phyloP scores from a whole-genome alignment of 108 stramenopile species.

The Craspedostauros australis region DNA sequence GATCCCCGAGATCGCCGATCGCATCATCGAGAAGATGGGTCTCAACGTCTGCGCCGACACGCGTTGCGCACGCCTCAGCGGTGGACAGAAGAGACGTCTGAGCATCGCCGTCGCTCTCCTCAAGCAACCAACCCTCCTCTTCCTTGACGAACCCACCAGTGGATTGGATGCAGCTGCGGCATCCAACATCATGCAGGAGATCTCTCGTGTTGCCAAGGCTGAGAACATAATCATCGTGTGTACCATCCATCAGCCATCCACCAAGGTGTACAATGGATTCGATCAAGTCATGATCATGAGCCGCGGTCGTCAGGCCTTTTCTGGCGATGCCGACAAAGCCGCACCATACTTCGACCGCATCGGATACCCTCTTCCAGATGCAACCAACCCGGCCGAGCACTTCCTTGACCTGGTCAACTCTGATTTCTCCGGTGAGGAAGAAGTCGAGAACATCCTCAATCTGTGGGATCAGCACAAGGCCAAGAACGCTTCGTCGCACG shows the following conservation, averaged over 20 bases:
- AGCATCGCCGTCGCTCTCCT: slow-evolving; percentile 74
- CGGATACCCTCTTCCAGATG: slow-evolving; percentile 15
- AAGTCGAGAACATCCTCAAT: slow-evolving; percentile 12
- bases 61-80: slow-evolving; percentile 51
- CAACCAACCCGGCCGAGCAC: slow-evolving; percentile 32
- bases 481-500: not conserved
- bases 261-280: slow-evolving; percentile 35
- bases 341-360: slow-evolving; percentile 21
- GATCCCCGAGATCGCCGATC: too few relatives aligned
- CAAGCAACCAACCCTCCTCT: slow-evolving; percentile 42
- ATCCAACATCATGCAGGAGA: slow-evolving; percentile 5
- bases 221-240: slow-evolving; percentile 25
- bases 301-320: slow-evolving; percentile 32
- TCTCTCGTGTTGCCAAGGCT: slow-evolving; percentile 23
- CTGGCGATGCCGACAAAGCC: slow-evolving; percentile 8
- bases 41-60: too few relatives aligned
- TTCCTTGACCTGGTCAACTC: slow-evolving; percentile 26
- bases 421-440: too few relatives aligned
- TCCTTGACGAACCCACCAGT: slow-evolving; percentile 80
- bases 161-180: slow-evolving; percentile 65
- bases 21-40: too few relatives aligned
- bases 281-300: slow-evolving; percentile 50
- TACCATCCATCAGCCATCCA: slow-evolving; percentile 52
- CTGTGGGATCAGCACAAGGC: too few relatives aligned
- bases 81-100: slow-evolving; percentile 72